Conservation (phyloP, 306 rosid genomes). For the Geum urbanum region DNA sequence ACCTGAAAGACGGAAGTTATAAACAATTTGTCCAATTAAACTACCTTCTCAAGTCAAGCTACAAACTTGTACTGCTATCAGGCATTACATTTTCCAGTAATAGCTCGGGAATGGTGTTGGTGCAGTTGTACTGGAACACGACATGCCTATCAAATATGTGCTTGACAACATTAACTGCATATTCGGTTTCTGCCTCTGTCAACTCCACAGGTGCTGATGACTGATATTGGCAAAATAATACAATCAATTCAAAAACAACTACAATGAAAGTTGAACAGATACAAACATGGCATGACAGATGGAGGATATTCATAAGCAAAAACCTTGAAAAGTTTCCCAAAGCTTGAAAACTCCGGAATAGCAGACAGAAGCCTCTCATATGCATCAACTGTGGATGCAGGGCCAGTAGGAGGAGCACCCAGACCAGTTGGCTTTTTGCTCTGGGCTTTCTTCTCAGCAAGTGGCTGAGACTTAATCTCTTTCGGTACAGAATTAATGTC, state of each 20-base stretch:
- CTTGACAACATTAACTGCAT: conserved; percentile 91
- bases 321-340: conserved; percentile 94
- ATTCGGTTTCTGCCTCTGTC: conserved; percentile 95
- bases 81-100: conserved; percentile 74
- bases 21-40: neutral
- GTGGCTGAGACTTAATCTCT: conserved; percentile 87
- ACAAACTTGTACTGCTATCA: neutral
- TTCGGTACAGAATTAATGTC: conserved; percentile 69
- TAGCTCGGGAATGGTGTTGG: conserved; percentile 94
- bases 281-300: conserved; percentile 11
- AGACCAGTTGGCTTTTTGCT: conserved; percentile 86
- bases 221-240: conserved; percentile 42
- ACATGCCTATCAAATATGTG: conserved; percentile 84
- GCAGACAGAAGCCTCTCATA: conserved; percentile 74
- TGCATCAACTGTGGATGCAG: conserved; percentile 69
- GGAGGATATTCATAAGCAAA: conserved; percentile 20
- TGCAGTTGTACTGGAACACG: conserved; percentile 96
- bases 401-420: conserved; percentile 76
- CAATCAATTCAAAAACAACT: conserved; percentile 12
- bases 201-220: conserved; percentile 96
- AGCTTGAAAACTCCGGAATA: conserved; percentile 63
- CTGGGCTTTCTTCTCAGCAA: conserved; percentile 86
- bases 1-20: conserved; percentile 47
- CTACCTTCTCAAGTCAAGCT: conserved; percentile 10
- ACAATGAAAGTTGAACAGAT: conserved; percentile 9